Evolutionary conservation across 345 rosid species (phyloP).

Genomic region (Eucalyptus camaldulensis): DNA sequence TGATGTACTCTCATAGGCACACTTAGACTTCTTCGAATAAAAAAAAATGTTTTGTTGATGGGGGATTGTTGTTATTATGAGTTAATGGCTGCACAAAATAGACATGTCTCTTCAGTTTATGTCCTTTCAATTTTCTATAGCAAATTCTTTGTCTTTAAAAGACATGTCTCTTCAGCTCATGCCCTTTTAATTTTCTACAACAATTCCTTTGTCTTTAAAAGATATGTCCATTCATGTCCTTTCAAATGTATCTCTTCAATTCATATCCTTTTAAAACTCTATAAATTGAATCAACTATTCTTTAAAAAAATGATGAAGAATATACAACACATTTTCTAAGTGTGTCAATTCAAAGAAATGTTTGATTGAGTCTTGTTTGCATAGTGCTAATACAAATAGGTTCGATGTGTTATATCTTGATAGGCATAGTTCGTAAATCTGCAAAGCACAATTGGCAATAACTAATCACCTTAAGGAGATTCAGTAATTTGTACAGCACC

Average conservation of each 20-base stretch:
- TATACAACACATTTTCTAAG: neutral
- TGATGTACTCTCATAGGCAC: too few species aligned
- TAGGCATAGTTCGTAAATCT: neutral
- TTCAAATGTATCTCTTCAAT: neutral
- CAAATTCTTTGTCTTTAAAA: neutral
- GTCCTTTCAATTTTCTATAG: neutral
- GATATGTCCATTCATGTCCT: neutral
- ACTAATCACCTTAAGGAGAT: neutral
- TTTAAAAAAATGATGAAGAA: neutral
- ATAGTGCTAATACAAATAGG: neutral
- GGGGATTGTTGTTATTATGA: neutral
- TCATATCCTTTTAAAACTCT: neutral
- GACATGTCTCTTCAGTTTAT: neutral
- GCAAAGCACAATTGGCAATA: neutral
- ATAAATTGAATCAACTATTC: neutral
- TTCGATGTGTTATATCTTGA: neutral
- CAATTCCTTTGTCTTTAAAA: neutral
- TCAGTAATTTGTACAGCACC: neutral
- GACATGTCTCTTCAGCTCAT: neutral
- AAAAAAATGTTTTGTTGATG: too few species aligned
- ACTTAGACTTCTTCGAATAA: too few species aligned
- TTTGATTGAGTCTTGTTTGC: neutral
- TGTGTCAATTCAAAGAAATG: neutral
- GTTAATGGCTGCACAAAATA: neutral
- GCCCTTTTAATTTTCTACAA: neutral